A percentile compares a stretch with the other conserved stretches of the same genome.
phyloP scores from a whole-genome alignment of 2,329 filamentous ascomycete species.

The Arthrobotrys entomopaga region DNA sequence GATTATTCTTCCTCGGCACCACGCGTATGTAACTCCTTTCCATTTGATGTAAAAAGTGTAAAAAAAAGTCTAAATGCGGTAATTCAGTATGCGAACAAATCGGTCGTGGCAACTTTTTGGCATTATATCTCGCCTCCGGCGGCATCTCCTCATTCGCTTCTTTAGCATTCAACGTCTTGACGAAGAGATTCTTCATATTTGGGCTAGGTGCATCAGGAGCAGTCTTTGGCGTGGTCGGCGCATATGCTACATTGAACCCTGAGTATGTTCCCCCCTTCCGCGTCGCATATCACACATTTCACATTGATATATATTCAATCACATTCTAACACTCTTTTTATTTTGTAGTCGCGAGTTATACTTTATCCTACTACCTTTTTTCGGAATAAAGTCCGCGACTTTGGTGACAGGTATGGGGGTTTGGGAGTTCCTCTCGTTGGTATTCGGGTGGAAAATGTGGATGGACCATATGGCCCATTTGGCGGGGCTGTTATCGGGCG shows the following conservation, averaged over 20 bases:
- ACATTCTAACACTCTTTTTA: slow-evolving; percentile 61
- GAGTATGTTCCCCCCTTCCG: slow-evolving; percentile 35
- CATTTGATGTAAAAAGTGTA: background rate
- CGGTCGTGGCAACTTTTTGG: slow-evolving; percentile 74
- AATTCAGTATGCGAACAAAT: slow-evolving; percentile 72
- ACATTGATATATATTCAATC: too few species aligned
- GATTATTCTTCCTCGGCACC: slow-evolving; percentile 74
- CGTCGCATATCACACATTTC: background rate
- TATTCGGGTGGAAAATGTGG: slow-evolving; percentile 57
- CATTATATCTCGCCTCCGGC: slow-evolving; percentile 73
- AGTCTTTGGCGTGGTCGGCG: slow-evolving; percentile 70
- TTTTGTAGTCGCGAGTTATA: slow-evolving; percentile 67
- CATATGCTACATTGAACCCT: slow-evolving; percentile 63
- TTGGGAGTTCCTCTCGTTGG: slow-evolving; percentile 62
- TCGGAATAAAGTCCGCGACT: slow-evolving; percentile 64
- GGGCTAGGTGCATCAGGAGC: slow-evolving; percentile 75
- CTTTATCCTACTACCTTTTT: slow-evolving; percentile 65
- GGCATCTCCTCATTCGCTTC: slow-evolving; percentile 70
- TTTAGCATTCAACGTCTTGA: slow-evolving; percentile 64
- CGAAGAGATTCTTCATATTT: slow-evolving; percentile 63
- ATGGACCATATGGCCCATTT: slow-evolving; percentile 63
- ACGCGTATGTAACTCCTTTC: slow-evolving; percentile 60
- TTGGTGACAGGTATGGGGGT: slow-evolving; percentile 68
- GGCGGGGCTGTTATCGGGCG: slow-evolving; percentile 61
- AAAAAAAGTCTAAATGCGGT: slow-evolving; percentile 1